These are phyloP conservation scores for Teratosphaeria epicoccoides DNA, from an alignment of 2,329 filamentous ascomycete species.

Conservation along the genomic window DNA sequence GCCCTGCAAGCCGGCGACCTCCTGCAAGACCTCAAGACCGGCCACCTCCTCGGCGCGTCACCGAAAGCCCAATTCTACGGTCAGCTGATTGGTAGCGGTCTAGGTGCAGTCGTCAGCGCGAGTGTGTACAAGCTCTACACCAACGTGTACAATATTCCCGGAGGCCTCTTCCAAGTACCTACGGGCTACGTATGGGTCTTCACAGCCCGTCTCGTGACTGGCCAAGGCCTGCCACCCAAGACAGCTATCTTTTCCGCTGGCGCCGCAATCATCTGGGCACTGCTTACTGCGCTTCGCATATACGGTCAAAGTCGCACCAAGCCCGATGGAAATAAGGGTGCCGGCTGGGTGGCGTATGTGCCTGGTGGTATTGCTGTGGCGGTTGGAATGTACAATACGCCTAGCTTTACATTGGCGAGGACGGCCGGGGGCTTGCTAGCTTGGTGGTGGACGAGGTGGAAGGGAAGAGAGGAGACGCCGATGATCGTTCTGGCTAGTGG, in stretches of 20 bases:
- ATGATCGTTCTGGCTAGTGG: conserved; percentile 85
- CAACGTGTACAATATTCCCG: conserved; percentile 77
- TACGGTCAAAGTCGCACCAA: conserved; percentile 35
- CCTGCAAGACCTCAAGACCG: conserved; percentile 95
- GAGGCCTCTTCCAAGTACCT: conserved; percentile 82
- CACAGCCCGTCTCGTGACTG: conserved; percentile 84
- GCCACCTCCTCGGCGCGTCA: conserved; percentile 80
- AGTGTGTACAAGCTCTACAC: conserved; percentile 85
- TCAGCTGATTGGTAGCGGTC: conserved; percentile 79
- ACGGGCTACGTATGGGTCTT: conserved; percentile 97
- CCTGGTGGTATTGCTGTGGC: conserved; percentile 94
- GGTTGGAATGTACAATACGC: conserved; percentile 96
- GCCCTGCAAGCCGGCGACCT: conserved; percentile 92
- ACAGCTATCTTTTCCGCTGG: conserved; percentile 68
- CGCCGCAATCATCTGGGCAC: conserved; percentile 63
- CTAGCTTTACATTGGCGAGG: conserved; percentile 84
- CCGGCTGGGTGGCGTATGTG: conserved; percentile 61
- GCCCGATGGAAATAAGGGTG: conserved; percentile 22
- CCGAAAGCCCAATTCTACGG: conserved; percentile 96
- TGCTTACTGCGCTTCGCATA: conserved; percentile 62
- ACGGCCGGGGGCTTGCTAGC: conserved; percentile 67
- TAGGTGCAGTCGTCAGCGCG: conserved; percentile 76
- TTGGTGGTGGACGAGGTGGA: conserved; percentile 63
- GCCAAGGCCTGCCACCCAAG: conserved; percentile 74
- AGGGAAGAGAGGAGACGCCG: conserved; percentile 52